Base-by-base conservation (phyloP, 176 grass and related monocot species). In the Secale cereale region DNA sequence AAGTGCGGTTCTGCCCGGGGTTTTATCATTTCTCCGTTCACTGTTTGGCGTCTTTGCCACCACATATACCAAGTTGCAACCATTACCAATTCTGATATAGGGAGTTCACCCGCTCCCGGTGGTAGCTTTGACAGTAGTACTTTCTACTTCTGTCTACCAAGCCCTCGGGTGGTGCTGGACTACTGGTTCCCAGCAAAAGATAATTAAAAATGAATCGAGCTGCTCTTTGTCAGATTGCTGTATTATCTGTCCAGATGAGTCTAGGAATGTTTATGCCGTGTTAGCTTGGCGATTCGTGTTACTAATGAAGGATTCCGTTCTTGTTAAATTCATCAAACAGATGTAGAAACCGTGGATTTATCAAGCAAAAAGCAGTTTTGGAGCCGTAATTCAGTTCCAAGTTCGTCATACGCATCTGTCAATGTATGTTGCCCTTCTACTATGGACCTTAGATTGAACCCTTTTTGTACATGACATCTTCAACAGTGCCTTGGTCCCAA, bases 311-410 rank as follows among this genome's bases (percentile, higher is more conserved):
- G 2, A n/a, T 59, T 82, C 40, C 23, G 36, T 7, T 77, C 27
- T 64, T 80, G 60, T 65, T 65, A 80, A 78, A 80, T 80, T 80
- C 16, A 46, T 65, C 25, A 74, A 15, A 30, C 41, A 48, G 40
- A 50, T 52, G 43, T 50, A 30, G 72, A 75, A 20, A 52, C 72
- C 25, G 17, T 26, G 43, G 43, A 30, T 46, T 13, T 80, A 11
- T 65, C 60, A 1, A 80, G 15, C 36, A 29, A 65, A 79, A 43
- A 30, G 59, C 37, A 45, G 59, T 45, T 16, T 65, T 65, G 59
- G 37, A 79, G 35, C 22, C 16, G 4, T 75, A 4, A 79, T 64
- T 79, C 77, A 65, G 59, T 43, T 79, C 23, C 6, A 35, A 40
- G 36, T 40, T 80, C 40, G 66, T 22, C 32, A 23, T 25, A 68